Conservation (phyloP, 306 rosid genomes). For the Acacia melanoxylon region DNA sequence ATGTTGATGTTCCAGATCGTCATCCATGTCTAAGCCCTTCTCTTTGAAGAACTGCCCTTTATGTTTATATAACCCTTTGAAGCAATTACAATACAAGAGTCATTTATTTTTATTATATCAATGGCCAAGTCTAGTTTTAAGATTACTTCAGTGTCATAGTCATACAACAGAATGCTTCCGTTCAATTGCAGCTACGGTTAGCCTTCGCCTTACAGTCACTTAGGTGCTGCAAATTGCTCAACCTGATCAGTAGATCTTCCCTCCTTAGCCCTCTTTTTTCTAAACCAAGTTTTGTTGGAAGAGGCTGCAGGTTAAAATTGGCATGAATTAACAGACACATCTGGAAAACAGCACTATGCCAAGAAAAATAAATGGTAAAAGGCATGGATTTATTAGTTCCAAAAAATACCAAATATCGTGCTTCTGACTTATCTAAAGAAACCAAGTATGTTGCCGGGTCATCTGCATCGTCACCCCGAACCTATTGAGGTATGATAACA, state of each 20-base stretch:
- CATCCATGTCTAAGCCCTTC: slow-evolving; percentile 63
- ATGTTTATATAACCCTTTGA: slow-evolving; percentile 63
- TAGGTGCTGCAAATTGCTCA: slow-evolving; percentile 83
- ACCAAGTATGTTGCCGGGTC: slow-evolving; percentile 86
- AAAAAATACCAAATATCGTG: slow-evolving; percentile 76
- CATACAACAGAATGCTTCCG: slow-evolving; percentile 77
- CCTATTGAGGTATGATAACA: slow-evolving; percentile 41
- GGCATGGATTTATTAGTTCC: slow-evolving; percentile 17
- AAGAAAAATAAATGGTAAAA: neutral
- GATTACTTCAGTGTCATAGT: slow-evolving; percentile 39
- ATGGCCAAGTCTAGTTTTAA: slow-evolving; percentile 4
- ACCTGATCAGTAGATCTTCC: slow-evolving; percentile 81
- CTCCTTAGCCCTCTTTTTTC: slow-evolving; percentile 92
- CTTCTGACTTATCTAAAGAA: slow-evolving; percentile 79
- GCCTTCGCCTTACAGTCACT: slow-evolving; percentile 77
- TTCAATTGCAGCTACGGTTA: slow-evolving; percentile 75
- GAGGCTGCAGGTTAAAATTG: slow-evolving; percentile 67
- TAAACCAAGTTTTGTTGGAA: slow-evolving; percentile 84
- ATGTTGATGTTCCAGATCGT: slow-evolving; percentile 61
- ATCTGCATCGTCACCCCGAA: slow-evolving; percentile 81
- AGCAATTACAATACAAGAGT: slow-evolving; percentile 25
- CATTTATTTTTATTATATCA: neutral
- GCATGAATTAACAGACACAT: slow-evolving; percentile 19
- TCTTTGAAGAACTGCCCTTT: slow-evolving; percentile 51
- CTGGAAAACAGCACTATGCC: slow-evolving; percentile 6